Base-by-base conservation (phyloP, 164 flowering plant species). In the Saururus chinensis region DNA sequence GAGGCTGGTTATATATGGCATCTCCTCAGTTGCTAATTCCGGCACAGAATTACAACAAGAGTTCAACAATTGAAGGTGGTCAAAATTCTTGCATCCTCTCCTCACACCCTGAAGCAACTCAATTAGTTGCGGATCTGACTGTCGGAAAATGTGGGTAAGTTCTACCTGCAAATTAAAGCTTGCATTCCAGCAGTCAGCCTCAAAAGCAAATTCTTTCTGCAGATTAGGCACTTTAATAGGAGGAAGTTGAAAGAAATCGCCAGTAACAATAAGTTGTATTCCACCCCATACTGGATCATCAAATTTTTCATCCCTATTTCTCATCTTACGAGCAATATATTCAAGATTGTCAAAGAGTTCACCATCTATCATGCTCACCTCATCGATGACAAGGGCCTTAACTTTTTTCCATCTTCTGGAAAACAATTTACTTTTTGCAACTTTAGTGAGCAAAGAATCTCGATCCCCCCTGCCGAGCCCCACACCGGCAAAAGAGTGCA, bases 201-300 rank as follows among this genome's bases (percentile, higher is more conserved):
- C 89, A 58, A 86, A 86, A 0, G 89, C 85, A 66, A 73, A 83
- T 49, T 66, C 73, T 67, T 76, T 81, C 5, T 30, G 23, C 7
- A 51, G 61, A 22, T 60, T 19, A 19, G 48, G 10, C 3, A 45
- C 14, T 2, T 35, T 24, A 9, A 51, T 42, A 0, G 88, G 93
- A 7, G 87, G 87, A 21, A 84, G 67, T 68, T 87, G 93, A 23
- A 79, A 76, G 61, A 86, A 87, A 59, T 86, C 93, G 9, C 89
- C 89, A 60, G 72, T 59, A 16, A 76, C 86, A 41, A 82, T 70
- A 8, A 86, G 70, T 63, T 82, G 85, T 51, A 82, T 73, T 23
- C 93, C 89, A 49, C 92, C 89, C 92, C 89, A 86, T 5, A 64
- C 62, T 52, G 57, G 22, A 19, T 17, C 12, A 21, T 24, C 30